A percentile compares a stretch with the other conserved stretches of the same genome.
phyloP scores from a whole-genome alignment of 225 moss, liverwort and hornwort genomes.

The Bryum argenteum region DNA sequence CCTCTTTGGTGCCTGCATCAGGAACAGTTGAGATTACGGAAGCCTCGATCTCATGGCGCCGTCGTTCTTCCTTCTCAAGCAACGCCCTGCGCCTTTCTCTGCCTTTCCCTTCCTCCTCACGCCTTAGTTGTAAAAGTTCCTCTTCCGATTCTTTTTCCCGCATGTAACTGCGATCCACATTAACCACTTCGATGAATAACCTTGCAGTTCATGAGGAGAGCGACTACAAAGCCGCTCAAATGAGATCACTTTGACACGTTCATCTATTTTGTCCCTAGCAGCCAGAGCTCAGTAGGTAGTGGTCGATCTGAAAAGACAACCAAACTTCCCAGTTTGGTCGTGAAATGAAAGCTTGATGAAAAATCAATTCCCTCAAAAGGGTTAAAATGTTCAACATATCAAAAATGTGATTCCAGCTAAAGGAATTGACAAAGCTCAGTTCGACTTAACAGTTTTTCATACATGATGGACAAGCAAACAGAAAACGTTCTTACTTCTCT shows the following conservation, averaged over 20 bases:
- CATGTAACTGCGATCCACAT: conserved; percentile 72
- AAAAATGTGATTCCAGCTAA: conserved; percentile 8
- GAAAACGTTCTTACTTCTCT: conserved; percentile 70
- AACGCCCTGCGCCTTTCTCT: conserved; percentile 90
- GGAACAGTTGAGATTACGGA: conserved; percentile 93
- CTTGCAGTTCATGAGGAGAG: not conserved
- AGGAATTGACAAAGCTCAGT: conserved; percentile 5
- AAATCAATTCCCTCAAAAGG: conserved; percentile 2
- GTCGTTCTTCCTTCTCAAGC: conserved; percentile 87
- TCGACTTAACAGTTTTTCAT: not conserved
- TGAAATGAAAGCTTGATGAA: conserved; percentile 8
- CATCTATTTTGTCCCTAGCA: not conserved
- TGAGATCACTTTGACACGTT: conserved; percentile 4
- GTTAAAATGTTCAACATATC: not conserved
- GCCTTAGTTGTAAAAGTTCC: conserved; percentile 85
- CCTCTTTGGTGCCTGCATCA: conserved; percentile 95
- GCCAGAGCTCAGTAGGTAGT: not conserved
- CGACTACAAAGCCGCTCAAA: conserved; percentile 7
- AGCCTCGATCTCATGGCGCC: conserved; percentile 92
- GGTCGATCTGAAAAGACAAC: not conserved
- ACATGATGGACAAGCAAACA: not conserved
- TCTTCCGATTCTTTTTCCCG: conserved; percentile 96
- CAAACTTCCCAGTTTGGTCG: not conserved
- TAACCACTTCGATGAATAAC: conserved; percentile 8
- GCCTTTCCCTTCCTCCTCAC: conserved; percentile 96